These are phyloP conservation scores for Buddleja alternifolia DNA, from an alignment of 257 asterid species.

Conservation along the genomic window DNA sequence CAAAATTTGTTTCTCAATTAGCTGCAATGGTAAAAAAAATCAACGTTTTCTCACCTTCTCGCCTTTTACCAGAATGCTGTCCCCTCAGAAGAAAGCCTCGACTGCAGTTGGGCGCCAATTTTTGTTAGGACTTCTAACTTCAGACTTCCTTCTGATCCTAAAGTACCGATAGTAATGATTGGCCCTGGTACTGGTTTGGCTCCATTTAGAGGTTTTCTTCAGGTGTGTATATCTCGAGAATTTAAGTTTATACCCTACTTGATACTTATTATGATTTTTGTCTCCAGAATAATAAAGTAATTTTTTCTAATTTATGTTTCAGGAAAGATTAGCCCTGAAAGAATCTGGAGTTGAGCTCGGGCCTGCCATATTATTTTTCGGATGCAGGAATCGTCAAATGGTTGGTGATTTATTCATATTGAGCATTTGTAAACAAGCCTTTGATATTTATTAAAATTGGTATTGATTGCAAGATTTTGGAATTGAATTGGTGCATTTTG, in stretches of 20 bases:
- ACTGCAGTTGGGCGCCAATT: slow-evolving; percentile 80
- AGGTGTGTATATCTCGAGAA: slow-evolving; percentile 44
- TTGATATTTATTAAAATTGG: not conserved
- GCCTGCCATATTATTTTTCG: slow-evolving; percentile 82
- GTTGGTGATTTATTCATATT: slow-evolving; percentile 52
- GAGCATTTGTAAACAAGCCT: not conserved
- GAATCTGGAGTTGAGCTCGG: slow-evolving; percentile 91
- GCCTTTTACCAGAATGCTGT: slow-evolving; percentile 66
- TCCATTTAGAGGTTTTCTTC: slow-evolving; percentile 98
- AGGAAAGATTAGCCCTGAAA: slow-evolving; percentile 96
- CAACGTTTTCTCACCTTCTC: slow-evolving; percentile 8
- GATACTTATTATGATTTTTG: not conserved
- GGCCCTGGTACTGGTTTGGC: slow-evolving; percentile 99
- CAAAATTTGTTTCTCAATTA: not conserved
- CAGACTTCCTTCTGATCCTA: slow-evolving; percentile 83
- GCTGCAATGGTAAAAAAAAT: not conserved
- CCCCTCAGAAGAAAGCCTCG: slow-evolving; percentile 67
- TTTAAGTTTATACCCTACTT: not conserved
- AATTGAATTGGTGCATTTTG: slow-evolving; percentile 25
- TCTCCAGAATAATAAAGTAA: not conserved
- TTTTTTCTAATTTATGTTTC: slow-evolving; percentile 35
- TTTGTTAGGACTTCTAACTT: slow-evolving; percentile 91
- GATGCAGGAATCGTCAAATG: slow-evolving; percentile 92
- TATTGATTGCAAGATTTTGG: not conserved
- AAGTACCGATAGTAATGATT: slow-evolving; percentile 84